Percentiles rank a stretch among this genome's conserved stretches.
These are phyloP conservation scores for Lithohypha guttulata DNA, from an alignment of 2,329 filamentous ascomycete genomes.

Conservation along the genomic window DNA sequence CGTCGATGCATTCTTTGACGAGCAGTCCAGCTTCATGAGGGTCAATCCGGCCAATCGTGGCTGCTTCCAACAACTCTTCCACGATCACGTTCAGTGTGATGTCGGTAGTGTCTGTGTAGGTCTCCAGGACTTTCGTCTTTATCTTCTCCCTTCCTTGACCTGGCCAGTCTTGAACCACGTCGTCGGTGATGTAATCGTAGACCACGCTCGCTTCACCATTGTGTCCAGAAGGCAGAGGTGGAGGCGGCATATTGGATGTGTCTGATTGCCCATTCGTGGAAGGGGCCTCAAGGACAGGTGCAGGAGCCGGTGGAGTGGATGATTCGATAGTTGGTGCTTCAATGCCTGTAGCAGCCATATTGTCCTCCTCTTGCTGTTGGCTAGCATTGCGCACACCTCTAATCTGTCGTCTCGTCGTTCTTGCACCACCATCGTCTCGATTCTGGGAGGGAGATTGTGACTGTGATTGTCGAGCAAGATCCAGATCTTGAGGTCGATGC, in stretches of 20 bases:
- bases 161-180: constrained; percentile 57
- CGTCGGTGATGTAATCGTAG: constrained; percentile 67
- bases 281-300: constrained; percentile 24
- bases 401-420: constrained; percentile 29
- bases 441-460: constrained; percentile 27
- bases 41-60: constrained; percentile 57
- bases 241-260: constrained; percentile 12
- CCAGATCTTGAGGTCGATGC: constrained; percentile 37
- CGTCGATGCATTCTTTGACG: constrained; percentile 60
- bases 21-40: constrained; percentile 59
- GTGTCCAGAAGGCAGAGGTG: too few species aligned
- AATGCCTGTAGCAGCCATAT: too few species aligned
- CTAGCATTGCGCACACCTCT: constrained; percentile 22
- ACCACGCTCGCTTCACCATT: constrained; percentile 41
- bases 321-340: constrained; percentile 11
- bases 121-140: constrained; percentile 46
- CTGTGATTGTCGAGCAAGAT: constrained; percentile 43
- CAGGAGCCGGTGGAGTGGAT: constrained; percentile 2
- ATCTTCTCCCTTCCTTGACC: constrained; percentile 56
- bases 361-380: too few species aligned
- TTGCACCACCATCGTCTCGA: constrained; percentile 31
- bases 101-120: constrained; percentile 56
- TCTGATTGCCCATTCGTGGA: constrained; percentile 16
- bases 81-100: constrained; percentile 59
- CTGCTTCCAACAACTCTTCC: constrained; percentile 73